Evolutionary conservation across 2,329 filamentous ascomycete genomes (phyloP).

Genomic region (Neobulgaria alba): DNA sequence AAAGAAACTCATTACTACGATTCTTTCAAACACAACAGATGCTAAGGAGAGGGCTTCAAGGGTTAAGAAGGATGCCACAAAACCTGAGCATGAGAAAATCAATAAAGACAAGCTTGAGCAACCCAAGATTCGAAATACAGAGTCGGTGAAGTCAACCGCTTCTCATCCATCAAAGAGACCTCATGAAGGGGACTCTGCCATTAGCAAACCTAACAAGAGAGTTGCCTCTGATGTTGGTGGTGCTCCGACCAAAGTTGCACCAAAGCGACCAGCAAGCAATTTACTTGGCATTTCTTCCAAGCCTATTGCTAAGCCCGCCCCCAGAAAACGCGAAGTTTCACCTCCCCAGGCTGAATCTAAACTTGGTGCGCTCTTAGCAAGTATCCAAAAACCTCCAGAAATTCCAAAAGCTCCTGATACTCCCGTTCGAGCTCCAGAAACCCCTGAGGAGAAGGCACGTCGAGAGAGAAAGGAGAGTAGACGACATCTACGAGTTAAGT

Average conservation of each 20-base stretch:
- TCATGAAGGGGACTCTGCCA: slow-evolving; percentile 25
- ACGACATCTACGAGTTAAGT: slow-evolving; percentile 60
- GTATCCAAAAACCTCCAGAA: slow-evolving; percentile 27
- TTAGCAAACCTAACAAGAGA: slow-evolving; percentile 27
- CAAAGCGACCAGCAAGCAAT: slow-evolving; percentile 21
- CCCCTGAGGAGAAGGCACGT: slow-evolving; percentile 56
- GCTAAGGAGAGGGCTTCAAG: slow-evolving; percentile 31
- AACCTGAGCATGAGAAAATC: slow-evolving; percentile 20
- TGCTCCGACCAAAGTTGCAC: slow-evolving; percentile 20
- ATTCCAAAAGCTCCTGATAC: slow-evolving; percentile 24
- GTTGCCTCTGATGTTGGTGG: slow-evolving; percentile 24
- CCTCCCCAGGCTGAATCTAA: slow-evolving; percentile 27
- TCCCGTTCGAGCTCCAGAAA: slow-evolving; percentile 41
- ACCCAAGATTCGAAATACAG: slow-evolving; percentile 16
- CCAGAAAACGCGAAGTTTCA: slow-evolving; percentile 29
- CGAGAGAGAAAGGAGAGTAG: slow-evolving; percentile 65
- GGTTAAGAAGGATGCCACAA: slow-evolving; percentile 34
- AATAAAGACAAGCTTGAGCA: slow-evolving; percentile 19
- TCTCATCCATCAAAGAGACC: slow-evolving; percentile 24
- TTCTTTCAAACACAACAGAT: slow-evolving; percentile 34
- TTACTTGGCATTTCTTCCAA: slow-evolving; percentile 25
- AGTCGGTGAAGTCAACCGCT: slow-evolving; percentile 11
- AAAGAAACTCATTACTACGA: slow-evolving; percentile 51
- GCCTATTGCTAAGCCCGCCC: slow-evolving; percentile 21
- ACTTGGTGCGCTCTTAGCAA: slow-evolving; percentile 27